Conservation (phyloP, 2,329 filamentous ascomycete species). For the Neofusicoccum sp. region DNA sequence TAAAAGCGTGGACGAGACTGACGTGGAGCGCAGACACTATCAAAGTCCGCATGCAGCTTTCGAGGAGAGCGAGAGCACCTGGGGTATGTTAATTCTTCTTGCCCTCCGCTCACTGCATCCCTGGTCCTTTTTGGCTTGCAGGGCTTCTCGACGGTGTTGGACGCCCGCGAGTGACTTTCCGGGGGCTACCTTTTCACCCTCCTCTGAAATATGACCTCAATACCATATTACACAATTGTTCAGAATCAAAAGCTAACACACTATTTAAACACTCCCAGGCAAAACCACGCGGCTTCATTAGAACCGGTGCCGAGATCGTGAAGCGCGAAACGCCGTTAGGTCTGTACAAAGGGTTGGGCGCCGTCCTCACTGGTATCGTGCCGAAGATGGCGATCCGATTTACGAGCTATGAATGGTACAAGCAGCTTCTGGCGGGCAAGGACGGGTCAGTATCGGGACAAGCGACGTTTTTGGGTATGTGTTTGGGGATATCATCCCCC, state of each 20-base stretch:
- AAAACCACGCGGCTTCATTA: constrained; percentile 83
- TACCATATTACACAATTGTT: background rate
- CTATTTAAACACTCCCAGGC: constrained; percentile 39
- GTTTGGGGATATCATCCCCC: background rate
- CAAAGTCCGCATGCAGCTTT: constrained; percentile 99
- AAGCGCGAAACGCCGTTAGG: constrained; percentile 87
- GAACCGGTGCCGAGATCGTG: constrained; percentile 84
- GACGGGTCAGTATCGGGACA: constrained; percentile 68
- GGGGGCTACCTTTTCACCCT: too few relatives aligned
- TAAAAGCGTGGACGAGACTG: constrained; percentile 21
- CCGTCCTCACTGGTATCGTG: constrained; percentile 92
- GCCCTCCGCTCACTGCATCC: too few relatives aligned
- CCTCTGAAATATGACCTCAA: too few relatives aligned
- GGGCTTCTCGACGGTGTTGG: too few relatives aligned
- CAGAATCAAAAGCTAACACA: background rate
- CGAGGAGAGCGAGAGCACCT: constrained; percentile 77
- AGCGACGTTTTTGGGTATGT: constrained; percentile 70
- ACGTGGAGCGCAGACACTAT: constrained; percentile 73
- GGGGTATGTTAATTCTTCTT: constrained; percentile 58
- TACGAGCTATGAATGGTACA: constrained; percentile 95
- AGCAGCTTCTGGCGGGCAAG: constrained; percentile 72
- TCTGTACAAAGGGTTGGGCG: constrained; percentile 97
- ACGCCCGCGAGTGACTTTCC: too few relatives aligned
- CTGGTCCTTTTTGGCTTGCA: too few relatives aligned
- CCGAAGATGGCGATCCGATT: constrained; percentile 99